Conservation (phyloP, 257 asterid genomes). For the Solanum bulbocastanum region DNA sequence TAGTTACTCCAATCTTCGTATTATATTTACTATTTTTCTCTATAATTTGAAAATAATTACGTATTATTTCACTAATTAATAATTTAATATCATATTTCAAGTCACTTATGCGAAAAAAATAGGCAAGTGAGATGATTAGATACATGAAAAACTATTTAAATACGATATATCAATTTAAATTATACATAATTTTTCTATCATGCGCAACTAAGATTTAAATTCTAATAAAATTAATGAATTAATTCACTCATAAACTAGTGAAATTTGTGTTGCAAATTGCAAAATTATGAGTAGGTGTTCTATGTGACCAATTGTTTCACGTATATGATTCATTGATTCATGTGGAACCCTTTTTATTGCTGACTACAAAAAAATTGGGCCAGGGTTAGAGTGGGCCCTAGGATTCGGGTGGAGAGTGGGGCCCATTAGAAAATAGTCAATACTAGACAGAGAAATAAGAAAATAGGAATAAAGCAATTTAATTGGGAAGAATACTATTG, state of each 20-base stretch:
- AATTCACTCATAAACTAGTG: no score
- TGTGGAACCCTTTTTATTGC: not conserved
- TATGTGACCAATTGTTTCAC: not conserved
- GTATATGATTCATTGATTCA: not conserved
- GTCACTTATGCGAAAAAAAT: fast-evolving
- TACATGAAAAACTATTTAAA: no score
- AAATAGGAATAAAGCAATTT: not conserved
- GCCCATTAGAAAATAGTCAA: not conserved
- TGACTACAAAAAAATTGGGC: not conserved
- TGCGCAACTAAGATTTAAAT: no score
- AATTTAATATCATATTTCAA: no score
- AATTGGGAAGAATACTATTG: not conserved
- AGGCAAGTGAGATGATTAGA: no score
- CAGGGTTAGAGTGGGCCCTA: not conserved
- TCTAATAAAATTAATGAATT: no score
- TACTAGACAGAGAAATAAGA: not conserved
- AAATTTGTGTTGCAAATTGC: not conserved
- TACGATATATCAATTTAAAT: no score
- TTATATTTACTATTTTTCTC: no score
- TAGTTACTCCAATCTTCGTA: no score
- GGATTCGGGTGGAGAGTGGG: not conserved
- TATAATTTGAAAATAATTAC: no score
- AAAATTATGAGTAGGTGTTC: not conserved
- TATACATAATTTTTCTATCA: no score
- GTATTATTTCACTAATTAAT: no score